Evolutionary conservation across 768 basidiomycete species (phyloP).

Genomic region (Kondoa subrosea): DNA sequence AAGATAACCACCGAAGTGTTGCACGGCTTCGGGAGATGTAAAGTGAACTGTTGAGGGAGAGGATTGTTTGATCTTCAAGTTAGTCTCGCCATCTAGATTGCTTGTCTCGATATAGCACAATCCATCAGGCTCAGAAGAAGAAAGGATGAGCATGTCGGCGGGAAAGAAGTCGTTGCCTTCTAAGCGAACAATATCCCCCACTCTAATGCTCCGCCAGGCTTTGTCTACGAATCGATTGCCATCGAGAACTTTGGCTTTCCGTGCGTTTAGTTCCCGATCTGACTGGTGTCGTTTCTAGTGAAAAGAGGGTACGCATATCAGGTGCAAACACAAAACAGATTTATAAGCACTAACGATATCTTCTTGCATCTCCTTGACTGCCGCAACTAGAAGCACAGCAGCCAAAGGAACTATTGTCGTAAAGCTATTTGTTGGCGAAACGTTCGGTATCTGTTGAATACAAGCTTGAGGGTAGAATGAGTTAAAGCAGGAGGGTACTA

Average conservation of each 20-base stretch:
- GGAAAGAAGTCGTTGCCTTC: conserved; percentile 90
- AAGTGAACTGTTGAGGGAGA: conserved; percentile 61
- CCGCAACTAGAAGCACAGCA: conserved; percentile 76
- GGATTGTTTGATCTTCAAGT: conserved; percentile 96
- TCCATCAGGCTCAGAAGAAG: conserved; percentile 88
- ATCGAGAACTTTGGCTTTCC: conserved; percentile 57
- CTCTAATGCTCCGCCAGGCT: conserved; percentile 75
- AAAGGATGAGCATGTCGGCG: conserved; percentile 73
- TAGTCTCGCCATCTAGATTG: conserved; percentile 95
- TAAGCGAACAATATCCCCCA: conserved; percentile 81
- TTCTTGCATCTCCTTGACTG: conserved; percentile 88
- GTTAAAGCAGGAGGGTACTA: not conserved
- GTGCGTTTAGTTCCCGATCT: conserved; percentile 75
- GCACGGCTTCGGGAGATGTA: conserved; percentile 58
- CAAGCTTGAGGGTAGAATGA: conserved; percentile 38
- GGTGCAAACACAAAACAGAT: not conserved
- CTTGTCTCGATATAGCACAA: conserved; percentile 95
- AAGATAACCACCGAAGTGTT: conserved; percentile 58
- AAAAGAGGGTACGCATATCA: not conserved
- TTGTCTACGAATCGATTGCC: conserved; percentile 47
- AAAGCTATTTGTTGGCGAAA: conserved; percentile 86
- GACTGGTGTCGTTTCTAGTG: conserved; percentile 78
- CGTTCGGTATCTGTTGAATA: conserved; percentile 94
- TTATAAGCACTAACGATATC: conserved; percentile 53
- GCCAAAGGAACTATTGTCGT: conserved; percentile 86